Base-by-base conservation (phyloP, 2,329 filamentous ascomycete species). In the Venturia carpophila region DNA sequence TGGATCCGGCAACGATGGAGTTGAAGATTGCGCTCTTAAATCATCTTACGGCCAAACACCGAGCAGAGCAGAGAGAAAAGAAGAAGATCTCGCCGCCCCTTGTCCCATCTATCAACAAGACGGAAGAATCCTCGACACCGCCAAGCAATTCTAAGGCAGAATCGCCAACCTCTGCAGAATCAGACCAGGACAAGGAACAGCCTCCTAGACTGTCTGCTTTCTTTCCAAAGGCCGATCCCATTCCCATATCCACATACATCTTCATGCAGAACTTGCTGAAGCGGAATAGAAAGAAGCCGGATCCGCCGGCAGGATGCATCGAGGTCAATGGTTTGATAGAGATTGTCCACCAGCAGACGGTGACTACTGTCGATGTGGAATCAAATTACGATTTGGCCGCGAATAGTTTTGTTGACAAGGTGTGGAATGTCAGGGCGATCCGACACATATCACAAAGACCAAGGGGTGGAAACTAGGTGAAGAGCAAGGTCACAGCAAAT, bases 311-410 rank as follows among this genome's bases (percentile, higher is more conserved):
- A 15, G 80, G 80, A 3, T 75, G 73, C 3, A 75, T 82, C 63
- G 66, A 77, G 0, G 75, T 82, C 15, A 71, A 73, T 1, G 80
- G 79, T 4, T 65, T 81, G 42, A 71, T 83, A 1, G 78, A 82
- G 65, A 69, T 82, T 3, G 70, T 74, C n/a, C 80, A 80, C 7
- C 69, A 71, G 10, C 73, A 71, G 56, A 79, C 76, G 0, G 73
- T 72, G 52, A 68, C 78, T 65, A 75, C 77, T 5, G 67, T 82
- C n/a, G 78, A 80, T 65, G 77, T 82, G 2, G 66, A 70, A 10
- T 77, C 74, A 5, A 74, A 71, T 5, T 83, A 82, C 67, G 78
- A 82, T 65, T 79, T 79, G 0, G 75, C 75, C 60, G 66, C 17
- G 27, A 58, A 67, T 37, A 43, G 63, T 3, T 66, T 55, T 42